Conservation (phyloP, 2,329 filamentous ascomycete species). For the Colletotrichum sp. region DNA sequence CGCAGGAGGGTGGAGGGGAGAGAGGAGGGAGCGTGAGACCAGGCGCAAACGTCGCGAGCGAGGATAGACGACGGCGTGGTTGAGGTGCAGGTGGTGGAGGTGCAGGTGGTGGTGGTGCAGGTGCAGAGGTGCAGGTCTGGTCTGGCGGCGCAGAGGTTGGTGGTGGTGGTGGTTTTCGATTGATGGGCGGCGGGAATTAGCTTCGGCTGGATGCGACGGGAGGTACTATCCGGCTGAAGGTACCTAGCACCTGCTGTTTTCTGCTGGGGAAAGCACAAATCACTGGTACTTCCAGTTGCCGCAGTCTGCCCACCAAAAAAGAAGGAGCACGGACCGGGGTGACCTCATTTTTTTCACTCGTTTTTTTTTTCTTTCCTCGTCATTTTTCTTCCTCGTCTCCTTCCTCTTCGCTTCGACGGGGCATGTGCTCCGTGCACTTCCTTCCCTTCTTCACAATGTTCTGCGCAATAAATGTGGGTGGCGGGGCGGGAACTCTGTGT, state of each 20-base stretch:
- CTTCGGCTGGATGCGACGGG: neutral
- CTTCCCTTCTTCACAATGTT: neutral
- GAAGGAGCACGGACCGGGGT: constrained; percentile 4
- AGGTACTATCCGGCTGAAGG: neutral
- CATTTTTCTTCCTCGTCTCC: neutral
- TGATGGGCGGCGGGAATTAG: neutral
- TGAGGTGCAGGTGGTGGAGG: neutral
- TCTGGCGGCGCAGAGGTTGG: neutral
- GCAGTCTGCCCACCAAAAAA: neutral
- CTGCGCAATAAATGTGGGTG: neutral
- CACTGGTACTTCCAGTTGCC: neutral
- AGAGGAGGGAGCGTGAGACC: neutral
- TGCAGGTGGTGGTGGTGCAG: neutral
- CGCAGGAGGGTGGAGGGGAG: neutral
- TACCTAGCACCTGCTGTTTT: neutral
- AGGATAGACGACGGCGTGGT: neutral
- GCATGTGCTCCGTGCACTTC: neutral
- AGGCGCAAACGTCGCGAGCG: neutral
- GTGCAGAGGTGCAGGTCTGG: neutral
- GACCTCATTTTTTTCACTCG: constrained; percentile 10
- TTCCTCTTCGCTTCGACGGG: neutral
- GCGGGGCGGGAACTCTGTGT: neutral
- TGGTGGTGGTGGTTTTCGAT: neutral
- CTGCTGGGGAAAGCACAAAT: neutral
- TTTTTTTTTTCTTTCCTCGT: neutral